Evolutionary conservation across 2,329 filamentous ascomycete genomes (phyloP).

Genomic region (Dothidotthia symphoricarpi): DNA sequence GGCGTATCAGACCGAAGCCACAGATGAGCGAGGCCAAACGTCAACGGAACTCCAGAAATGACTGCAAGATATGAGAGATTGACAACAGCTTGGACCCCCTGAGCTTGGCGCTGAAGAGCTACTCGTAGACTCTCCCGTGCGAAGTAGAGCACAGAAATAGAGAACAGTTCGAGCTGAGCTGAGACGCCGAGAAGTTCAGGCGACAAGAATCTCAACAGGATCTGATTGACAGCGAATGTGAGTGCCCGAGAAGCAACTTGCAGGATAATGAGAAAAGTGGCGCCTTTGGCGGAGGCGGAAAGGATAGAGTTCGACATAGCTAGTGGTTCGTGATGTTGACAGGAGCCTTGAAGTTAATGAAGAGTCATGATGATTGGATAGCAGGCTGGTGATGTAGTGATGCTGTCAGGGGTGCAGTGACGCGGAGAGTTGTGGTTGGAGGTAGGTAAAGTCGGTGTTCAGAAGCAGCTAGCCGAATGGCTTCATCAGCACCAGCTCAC

Average conservation of each 20-base stretch:
- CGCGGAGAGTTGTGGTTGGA: slow-evolving; percentile 20
- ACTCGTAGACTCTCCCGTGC: slow-evolving; percentile 86
- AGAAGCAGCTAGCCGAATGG: slow-evolving; percentile 20
- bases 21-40: slow-evolving; percentile 62
- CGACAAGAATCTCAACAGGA: slow-evolving; percentile 83
- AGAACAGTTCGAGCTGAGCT: slow-evolving; percentile 88
- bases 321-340: slow-evolving; percentile 8
- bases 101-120: slow-evolving; percentile 76
- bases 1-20: slow-evolving; percentile 61
- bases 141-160: slow-evolving; percentile 91
- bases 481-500: slow-evolving; percentile 17
- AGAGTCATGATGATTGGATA: slow-evolving; percentile 23
- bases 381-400: slow-evolving; percentile 4
- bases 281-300: slow-evolving; percentile 62
- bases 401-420: slow-evolving; percentile 13
- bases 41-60: slow-evolving; percentile 63
- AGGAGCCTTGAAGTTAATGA: slow-evolving; percentile 11
- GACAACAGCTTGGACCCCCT: slow-evolving; percentile 69
- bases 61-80: slow-evolving; percentile 85
- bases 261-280: slow-evolving; percentile 80
- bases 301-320: slow-evolving; percentile 38
- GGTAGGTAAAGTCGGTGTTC: slow-evolving; percentile 18
- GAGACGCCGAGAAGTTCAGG: slow-evolving; percentile 81
- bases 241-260: slow-evolving; percentile 84
- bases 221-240: slow-evolving; percentile 89